A percentile compares a stretch with the other conserved stretches of the same genome.
Evolutionary conservation across 208 protist genomes (phyloP).

Genomic region (Acanthamoeba comandoni): DNA sequence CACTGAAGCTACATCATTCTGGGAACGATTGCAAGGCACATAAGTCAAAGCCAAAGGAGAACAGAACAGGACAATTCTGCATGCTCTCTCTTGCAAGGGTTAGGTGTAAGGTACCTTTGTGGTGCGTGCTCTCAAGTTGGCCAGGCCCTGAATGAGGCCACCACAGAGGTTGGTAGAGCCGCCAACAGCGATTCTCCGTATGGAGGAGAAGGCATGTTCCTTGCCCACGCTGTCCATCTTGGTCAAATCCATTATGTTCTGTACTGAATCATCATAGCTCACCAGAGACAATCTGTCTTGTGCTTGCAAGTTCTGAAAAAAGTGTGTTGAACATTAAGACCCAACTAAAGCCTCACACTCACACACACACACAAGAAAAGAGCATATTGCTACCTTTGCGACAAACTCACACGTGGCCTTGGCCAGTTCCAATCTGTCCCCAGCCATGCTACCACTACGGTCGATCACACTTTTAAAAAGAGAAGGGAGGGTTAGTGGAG

Average conservation of each 20-base stretch:
- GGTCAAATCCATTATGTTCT: not conserved
- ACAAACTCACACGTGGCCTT: not conserved
- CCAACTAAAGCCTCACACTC: no score
- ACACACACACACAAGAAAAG: no score
- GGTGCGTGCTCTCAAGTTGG: no score
- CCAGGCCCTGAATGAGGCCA: slow-evolving; percentile 9
- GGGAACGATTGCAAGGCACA: not conserved
- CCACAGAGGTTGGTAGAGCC: slow-evolving; percentile 53
- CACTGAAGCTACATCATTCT: slow-evolving; percentile 26
- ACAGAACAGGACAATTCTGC: not conserved
- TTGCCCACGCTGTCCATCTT: not conserved
- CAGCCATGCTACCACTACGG: slow-evolving; percentile 15
- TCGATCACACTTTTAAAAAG: slow-evolving; percentile 55
- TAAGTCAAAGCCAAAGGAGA: not conserved
- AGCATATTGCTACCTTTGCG: no score
- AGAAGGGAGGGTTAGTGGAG: no score
- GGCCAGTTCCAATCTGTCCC: slow-evolving; percentile 2
- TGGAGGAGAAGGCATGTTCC: not conserved
- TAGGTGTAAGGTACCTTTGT: no score
- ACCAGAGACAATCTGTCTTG: not conserved
- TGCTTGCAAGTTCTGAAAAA: not conserved
- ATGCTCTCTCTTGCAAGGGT: no score
- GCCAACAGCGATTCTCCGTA: not conserved
- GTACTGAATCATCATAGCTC: not conserved
- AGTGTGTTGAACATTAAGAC: no score